These are phyloP conservation scores for Drechslera avenae DNA, from an alignment of 2,329 filamentous ascomycete species.

Conservation along the genomic window DNA sequence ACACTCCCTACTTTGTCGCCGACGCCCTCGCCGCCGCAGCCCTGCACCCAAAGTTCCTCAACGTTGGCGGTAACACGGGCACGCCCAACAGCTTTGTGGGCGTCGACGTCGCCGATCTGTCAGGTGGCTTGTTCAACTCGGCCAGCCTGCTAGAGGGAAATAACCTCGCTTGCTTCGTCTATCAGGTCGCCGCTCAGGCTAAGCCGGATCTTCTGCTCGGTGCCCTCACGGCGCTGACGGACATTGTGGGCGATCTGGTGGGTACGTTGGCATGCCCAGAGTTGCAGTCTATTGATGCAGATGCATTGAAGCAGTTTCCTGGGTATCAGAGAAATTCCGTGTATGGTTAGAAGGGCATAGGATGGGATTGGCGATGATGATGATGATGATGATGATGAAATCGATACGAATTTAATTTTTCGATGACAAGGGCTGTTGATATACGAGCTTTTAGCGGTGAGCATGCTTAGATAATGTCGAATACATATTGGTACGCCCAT, in stretches of 20 bases:
- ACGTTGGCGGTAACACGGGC: constrained; percentile 30
- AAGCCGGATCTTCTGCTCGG: constrained; percentile 30
- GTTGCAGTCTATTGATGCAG: constrained; percentile 19
- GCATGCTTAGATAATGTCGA: too few species aligned
- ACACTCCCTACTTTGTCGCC: constrained; percentile 25
- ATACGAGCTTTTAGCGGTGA: too few species aligned
- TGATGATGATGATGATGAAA: too few species aligned
- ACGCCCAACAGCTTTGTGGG: constrained; percentile 30
- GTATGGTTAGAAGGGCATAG: constrained; percentile 15
- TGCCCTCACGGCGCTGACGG: constrained; percentile 17
- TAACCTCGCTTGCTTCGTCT: constrained; percentile 26
- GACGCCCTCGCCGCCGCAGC: constrained; percentile 24
- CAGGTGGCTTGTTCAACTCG: constrained; percentile 24
- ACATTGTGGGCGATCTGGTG: constrained; percentile 20
- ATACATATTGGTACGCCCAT: too few species aligned
- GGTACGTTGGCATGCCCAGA: constrained; percentile 24
- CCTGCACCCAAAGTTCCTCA: constrained; percentile 31
- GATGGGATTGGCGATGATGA: too few species aligned
- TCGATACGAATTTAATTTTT: too few species aligned
- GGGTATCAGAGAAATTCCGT: constrained; percentile 25
- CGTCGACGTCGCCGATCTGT: constrained; percentile 22
- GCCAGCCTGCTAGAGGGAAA: constrained; percentile 23
- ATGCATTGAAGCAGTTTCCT: constrained; percentile 24
- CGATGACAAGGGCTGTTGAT: too few species aligned
- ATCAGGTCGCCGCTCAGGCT: constrained; percentile 26